Percentiles rank a stretch among this genome's conserved stretches.
phyloP scores from a whole-genome alignment of 2,329 filamentous ascomycete genomes.

The Fusarium sp. region DNA sequence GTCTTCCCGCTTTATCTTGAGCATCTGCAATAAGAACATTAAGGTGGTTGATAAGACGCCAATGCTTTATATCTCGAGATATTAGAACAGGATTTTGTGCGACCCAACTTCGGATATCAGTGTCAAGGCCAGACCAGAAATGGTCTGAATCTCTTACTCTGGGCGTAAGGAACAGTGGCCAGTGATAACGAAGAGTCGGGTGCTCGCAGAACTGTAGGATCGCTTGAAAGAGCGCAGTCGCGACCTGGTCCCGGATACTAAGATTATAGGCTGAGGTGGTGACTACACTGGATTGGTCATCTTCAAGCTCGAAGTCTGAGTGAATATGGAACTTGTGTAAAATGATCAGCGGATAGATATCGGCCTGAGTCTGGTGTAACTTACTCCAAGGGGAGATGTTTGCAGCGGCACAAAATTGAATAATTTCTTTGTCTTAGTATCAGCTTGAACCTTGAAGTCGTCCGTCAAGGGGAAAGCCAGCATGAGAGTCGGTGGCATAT shows the following conservation, averaged over 20 bases:
- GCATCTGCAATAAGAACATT: neutral
- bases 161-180: neutral
- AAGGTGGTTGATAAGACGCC: neutral
- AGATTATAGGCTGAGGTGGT: neutral
- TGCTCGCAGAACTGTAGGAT: neutral
- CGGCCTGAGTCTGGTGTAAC: neutral
- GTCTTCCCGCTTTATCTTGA: neutral
- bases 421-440: neutral
- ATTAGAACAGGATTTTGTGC: neutral
- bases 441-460: neutral
- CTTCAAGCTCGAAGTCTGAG: conserved; percentile 22
- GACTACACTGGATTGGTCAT: neutral
- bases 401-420: neutral
- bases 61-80: neutral
- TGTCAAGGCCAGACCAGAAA: neutral
- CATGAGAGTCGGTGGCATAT: neutral
- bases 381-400: neutral
- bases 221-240: neutral
- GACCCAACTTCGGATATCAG: neutral
- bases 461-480: neutral
- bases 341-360: neutral
- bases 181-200: neutral
- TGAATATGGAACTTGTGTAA: conserved; percentile 28
- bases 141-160: neutral
- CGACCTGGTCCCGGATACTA: neutral